A percentile compares a stretch with the other conserved stretches of the same genome.
Conservation (phyloP, 371 early-diverging fungal genomes). For the Mortierella sp. region DNA sequence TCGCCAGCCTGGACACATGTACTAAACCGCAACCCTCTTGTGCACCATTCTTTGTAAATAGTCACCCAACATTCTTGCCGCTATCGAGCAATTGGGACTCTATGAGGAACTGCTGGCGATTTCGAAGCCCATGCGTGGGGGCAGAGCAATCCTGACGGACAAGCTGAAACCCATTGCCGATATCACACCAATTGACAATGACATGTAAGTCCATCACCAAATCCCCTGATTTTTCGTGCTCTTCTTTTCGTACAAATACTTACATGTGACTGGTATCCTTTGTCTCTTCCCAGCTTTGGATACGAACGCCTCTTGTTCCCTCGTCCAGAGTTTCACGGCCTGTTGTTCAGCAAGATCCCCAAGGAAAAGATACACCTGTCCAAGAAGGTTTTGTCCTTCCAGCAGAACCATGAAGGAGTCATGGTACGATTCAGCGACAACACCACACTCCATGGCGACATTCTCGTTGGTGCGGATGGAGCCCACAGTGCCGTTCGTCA, state of each 20-base stretch:
- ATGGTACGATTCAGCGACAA: conserved; percentile 13
- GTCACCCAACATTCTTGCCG: conserved; percentile 22
- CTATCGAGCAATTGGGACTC: conserved; percentile 27
- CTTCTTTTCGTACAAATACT: not conserved
- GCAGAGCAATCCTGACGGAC: not conserved
- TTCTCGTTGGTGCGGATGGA: conserved; percentile 39
- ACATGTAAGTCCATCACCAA: not conserved
- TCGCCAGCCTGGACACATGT: too few relatives aligned
- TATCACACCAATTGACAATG: not conserved
- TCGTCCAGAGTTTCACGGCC: conserved; percentile 15
- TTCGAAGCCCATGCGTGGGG: not conserved
- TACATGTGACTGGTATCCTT: not conserved
- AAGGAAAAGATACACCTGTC: conserved; percentile 12
- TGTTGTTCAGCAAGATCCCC: conserved; percentile 21
- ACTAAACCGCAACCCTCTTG: too few relatives aligned
- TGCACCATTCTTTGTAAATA: not conserved
- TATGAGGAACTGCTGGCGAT: conserved; percentile 12
- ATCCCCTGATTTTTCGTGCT: too few relatives aligned
- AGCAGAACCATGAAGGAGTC: conserved; percentile 28
- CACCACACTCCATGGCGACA: conserved; percentile 17
- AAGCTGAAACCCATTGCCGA: not conserved
- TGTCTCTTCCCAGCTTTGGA: not conserved
- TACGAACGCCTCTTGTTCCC: conserved; percentile 12
- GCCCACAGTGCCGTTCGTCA: conserved; percentile 33
- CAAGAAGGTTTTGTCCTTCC: conserved; percentile 16